Evolutionary conservation across 768 basidiomycete species (phyloP), one percentile per base, ranked within the genome.

Genomic region (Phanerochaete sordida): DNA sequence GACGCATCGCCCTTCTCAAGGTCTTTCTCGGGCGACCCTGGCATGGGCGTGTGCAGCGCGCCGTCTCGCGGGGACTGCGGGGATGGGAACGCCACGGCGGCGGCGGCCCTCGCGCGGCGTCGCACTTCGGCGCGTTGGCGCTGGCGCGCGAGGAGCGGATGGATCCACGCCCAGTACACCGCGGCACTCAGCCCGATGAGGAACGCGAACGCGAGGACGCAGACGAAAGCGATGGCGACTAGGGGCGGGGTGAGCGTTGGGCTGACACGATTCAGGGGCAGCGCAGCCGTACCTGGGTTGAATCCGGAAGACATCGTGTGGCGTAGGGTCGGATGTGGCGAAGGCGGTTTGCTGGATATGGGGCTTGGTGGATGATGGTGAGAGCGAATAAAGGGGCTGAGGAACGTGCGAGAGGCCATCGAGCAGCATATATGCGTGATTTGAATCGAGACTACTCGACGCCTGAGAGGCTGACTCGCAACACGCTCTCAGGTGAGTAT

Each of bases 201-300:
- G 46, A 62, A 54, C 1, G 57, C 50, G 2, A 47, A 23, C 9
- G 58, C 16, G 49, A 62, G 50, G 26, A 59, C 31, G 33, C 33
- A 50, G 24, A 49, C 61, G 53, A 62, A 62, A 9, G 57, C 51
- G 13, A 62, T 16, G 1, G 57, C 61, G 52, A 59, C 61, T 62
- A 37, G 37, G 31, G 8, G 15, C 23, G 23, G 7, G 23, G 28
- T 30, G 7, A 33, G 26, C 24, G 30, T 51, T 49, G 44, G 49
- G 9, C 27, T 33, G 15, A 30, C 19, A 21, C 46, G 37, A 28
- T 43, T 13, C 12, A 31, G 31, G 28, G 23, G 21, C 13, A 47
- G 47, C 16, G 37, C 12, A 6, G 30, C 3, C 59, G 16, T 27
- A 60, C 59, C 52, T 31, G 59, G 59, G 30, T 52, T 60, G 31